A percentile compares a stretch with the other conserved stretches of the same genome.
Evolutionary conservation across 2,329 filamentous ascomycete species (phyloP).

Genomic region (Penicillium nordicum): DNA sequence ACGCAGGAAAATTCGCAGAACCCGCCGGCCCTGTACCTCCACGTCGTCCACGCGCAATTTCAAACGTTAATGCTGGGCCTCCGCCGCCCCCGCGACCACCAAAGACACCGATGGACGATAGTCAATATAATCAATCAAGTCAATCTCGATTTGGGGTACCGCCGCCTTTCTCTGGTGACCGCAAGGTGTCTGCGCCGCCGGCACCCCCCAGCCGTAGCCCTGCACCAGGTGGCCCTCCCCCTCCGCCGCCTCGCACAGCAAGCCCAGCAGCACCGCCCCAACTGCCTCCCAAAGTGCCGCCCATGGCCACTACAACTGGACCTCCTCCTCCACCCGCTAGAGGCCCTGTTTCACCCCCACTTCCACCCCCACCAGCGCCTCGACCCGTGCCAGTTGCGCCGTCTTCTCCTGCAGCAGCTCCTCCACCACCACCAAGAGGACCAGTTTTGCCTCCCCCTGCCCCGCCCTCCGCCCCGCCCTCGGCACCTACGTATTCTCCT

Average conservation of each 20-base stretch:
- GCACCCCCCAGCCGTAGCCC: slow-evolving; percentile 69
- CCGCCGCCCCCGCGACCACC: slow-evolving; percentile 66
- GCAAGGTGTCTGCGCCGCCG: slow-evolving; percentile 62
- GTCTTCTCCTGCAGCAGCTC: slow-evolving; percentile 35
- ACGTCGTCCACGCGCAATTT: slow-evolving; percentile 50
- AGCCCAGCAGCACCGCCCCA: slow-evolving; percentile 49
- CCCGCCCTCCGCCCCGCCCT: not conserved
- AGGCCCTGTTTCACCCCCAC: slow-evolving; percentile 47
- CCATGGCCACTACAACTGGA: slow-evolving; percentile 34
- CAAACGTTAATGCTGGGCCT: slow-evolving; percentile 54
- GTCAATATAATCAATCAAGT: slow-evolving; percentile 45
- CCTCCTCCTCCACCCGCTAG: slow-evolving; percentile 59
- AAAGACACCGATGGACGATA: slow-evolving; percentile 68
- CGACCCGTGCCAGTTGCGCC: slow-evolving; percentile 28
- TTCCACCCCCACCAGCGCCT: slow-evolving; percentile 21
- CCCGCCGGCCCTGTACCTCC: slow-evolving; percentile 47
- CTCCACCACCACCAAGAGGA: slow-evolving; percentile 44
- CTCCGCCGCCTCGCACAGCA: slow-evolving; percentile 55
- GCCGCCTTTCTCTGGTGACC: slow-evolving; percentile 70
- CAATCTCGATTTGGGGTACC: slow-evolving; percentile 69
- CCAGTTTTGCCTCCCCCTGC: slow-evolving; percentile 34
- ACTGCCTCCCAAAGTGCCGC: slow-evolving; percentile 45
- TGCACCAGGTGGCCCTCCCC: slow-evolving; percentile 59
- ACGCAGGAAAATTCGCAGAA: slow-evolving; percentile 82
- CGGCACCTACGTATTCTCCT: slow-evolving; percentile 25